phyloP scores from a whole-genome alignment of 768 basidiomycete genomes.

The Imleria badia region DNA sequence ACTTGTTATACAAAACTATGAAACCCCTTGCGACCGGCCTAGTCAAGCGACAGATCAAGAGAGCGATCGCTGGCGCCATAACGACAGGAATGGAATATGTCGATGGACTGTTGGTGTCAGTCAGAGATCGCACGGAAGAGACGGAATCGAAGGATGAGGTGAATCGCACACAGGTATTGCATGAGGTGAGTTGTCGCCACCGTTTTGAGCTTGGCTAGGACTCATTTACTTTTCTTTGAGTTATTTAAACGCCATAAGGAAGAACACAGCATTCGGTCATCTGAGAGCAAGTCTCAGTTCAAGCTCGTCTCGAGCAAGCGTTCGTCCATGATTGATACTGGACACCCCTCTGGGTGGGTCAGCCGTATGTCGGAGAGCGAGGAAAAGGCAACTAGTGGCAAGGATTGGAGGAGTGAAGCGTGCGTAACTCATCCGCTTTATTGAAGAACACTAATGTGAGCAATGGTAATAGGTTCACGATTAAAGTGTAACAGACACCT shows the following conservation, averaged over 20 bases:
- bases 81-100: slow-evolving; percentile 81
- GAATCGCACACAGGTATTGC: slow-evolving; percentile 52
- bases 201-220: not conserved
- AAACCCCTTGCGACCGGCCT: slow-evolving; percentile 76
- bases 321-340: slow-evolving; percentile 62
- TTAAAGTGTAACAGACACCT: not conserved
- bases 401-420: slow-evolving; percentile 57
- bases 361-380: slow-evolving; percentile 49
- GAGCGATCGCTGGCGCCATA: slow-evolving; percentile 64
- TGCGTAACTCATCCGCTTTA: slow-evolving; percentile 24
- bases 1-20: slow-evolving; percentile 82
- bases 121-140: slow-evolving; percentile 75
- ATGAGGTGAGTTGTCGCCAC: slow-evolving; percentile 44
- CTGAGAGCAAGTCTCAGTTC: slow-evolving; percentile 64
- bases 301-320: slow-evolving; percentile 75
- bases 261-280: slow-evolving; percentile 34
- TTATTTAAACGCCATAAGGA: slow-evolving; percentile 61
- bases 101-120: slow-evolving; percentile 86
- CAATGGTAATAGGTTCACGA: slow-evolving; percentile 10
- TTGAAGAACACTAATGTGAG: slow-evolving; percentile 1
- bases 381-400: slow-evolving; percentile 41
- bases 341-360: slow-evolving; percentile 72
- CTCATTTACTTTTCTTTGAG: slow-evolving; percentile 30
- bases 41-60: slow-evolving; percentile 72
- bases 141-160: slow-evolving; percentile 47